Evolutionary conservation across 495 filamentous ascomycete species (phyloP), one percentile per base, ranked within the genome.

Genomic region (Penicillium cinerascens): DNA sequence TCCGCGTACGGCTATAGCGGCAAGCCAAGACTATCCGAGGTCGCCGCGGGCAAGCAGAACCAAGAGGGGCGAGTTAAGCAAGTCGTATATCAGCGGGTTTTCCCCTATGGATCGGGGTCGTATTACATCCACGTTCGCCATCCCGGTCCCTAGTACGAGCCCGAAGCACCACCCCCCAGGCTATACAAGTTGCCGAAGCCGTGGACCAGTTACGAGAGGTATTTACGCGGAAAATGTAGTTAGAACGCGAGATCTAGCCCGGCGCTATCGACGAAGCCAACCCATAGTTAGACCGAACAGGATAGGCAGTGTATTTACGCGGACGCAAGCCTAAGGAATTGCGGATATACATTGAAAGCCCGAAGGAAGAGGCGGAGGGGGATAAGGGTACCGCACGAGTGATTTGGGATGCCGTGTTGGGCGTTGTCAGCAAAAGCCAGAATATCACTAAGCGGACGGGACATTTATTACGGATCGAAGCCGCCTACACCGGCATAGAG

Each of bases 401-500:
- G 25, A 44, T 44, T 44, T 44, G 5, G 42, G 42, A 44, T 44
- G 8, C 42, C 2, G 6, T 44, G 2, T 44, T 44, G 11, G 25
- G 23, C 6, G 25, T 44, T 20, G 15, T 16, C 4, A 33, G 42
- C 10, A 44, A 44, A 44, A 44, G 42, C 42, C n/a, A 44, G 42
- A 33, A 17, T 8, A 44, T 44, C 25, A 44, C 42, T 17, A 4
- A 44, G n/a, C 42, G 10, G 42, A 44, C 25, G 1, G 42, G 42
- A 29, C n/a, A 44, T 44, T 44, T 44, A 33, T 44, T 44, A 44
- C 42, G 42, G 42, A 44, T 44, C 18, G 25, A 44, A 44, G 42
- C 42, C 25, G 25, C 42, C 15, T 8, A 16, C 5, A 44, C 42
- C 25, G 42, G 29, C 13, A 44, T 44, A 44, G 23, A 44, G 23